Base-by-base conservation (phyloP, 495 filamentous ascomycete genomes). In the Lophiostoma macrostomum region DNA sequence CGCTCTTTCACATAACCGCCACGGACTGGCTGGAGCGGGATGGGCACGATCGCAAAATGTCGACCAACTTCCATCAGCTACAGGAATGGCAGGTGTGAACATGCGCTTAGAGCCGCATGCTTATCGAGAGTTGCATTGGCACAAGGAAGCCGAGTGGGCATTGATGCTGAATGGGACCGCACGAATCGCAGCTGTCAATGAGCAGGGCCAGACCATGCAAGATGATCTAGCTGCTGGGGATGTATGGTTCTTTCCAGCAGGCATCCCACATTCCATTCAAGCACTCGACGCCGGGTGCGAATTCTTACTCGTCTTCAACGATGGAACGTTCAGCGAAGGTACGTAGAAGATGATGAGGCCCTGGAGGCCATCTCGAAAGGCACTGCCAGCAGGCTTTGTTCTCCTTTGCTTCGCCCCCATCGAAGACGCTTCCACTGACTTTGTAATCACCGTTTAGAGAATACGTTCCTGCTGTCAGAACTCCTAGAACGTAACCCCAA, bases 121-220 rank as follows among this genome's bases (percentile, higher is more conserved):
- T 14, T 85, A 84, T 60, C 81, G 83, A 12, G 83, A 87, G 60
- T 64, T 87, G 14, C 83, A 87, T 61, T 87, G 83, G 83, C 83
- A 87, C 67, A 83, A 79, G 37, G 80, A 83, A 54, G 82, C 79
- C 24, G 83, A 86, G 54, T 85, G 82, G 82, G 82, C 78, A 2
- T 83, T 79, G 48, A 79, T 86, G 3, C 74, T 84, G 2, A 74
- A 78, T 29, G 81, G 80, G 39, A 61, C 69, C 46, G 78, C 81
- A 31, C 75, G 79, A n/a, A 51, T 61, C 11, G 70, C 76, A 31
- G 84, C 79, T 1, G 70, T 87, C 5, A 84, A 87, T 68, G 74
- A 80, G 46, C 78, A 86, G 39, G 84, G 84, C 5, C 80, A 77
- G 27, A 80, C 74, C 56, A 85, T 85, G 63, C 77, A 85, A 48